Percentiles rank a stretch among this genome's conserved stretches.
phyloP scores from a whole-genome alignment of 192 early-diverging fungal species.

The Rhizophagus clarus region DNA sequence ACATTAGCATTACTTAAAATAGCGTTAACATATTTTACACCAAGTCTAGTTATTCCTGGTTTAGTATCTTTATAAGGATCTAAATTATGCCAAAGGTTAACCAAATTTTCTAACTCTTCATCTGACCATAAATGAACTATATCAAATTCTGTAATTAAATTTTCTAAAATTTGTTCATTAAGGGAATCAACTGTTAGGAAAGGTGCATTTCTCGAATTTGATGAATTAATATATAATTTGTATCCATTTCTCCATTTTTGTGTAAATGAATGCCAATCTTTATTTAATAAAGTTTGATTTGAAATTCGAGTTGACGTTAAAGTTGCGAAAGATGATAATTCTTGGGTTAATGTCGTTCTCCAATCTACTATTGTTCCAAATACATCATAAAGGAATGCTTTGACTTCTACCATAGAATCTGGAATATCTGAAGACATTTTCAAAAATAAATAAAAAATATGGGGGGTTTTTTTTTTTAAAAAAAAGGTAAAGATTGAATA shows the following conservation, averaged over 20 bases:
- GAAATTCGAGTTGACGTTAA: neutral
- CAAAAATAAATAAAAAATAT: too few species aligned
- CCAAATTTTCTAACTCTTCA: neutral
- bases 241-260: neutral
- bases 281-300: neutral
- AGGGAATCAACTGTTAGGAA: neutral
- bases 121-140: neutral
- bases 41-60: neutral
- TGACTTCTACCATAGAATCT: too few species aligned
- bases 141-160: neutral
- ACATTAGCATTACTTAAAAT: neutral
- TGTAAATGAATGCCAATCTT: neutral
- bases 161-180: neutral
- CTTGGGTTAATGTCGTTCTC: neutral
- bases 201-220: neutral
- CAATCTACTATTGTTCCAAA: neutral
- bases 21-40: neutral
- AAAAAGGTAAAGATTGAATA: too few species aligned
- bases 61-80: neutral
- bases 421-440: too few species aligned
- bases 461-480: too few species aligned
- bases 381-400: constrained; percentile 2
- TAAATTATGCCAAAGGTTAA: neutral
- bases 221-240: neutral
- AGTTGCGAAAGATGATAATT: neutral